These are phyloP conservation scores for Candida orba DNA, from an alignment of 805 yeast species.

Conservation along the genomic window DNA sequence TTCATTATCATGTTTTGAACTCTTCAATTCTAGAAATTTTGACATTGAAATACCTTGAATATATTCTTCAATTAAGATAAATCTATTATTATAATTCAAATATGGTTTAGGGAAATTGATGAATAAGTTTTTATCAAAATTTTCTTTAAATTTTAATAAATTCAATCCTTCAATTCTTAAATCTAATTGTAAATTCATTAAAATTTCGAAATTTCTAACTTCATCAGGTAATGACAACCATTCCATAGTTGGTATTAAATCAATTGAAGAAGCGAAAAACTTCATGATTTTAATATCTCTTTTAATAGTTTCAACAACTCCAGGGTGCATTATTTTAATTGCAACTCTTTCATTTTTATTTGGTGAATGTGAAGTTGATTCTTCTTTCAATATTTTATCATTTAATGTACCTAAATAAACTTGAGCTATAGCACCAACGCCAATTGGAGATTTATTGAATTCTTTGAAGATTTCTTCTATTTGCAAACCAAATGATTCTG, in stretches of 20 bases:
- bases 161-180: constrained; percentile 85
- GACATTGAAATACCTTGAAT: constrained; percentile 81
- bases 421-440: constrained; percentile 99
- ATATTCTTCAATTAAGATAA: constrained; percentile 79
- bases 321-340: constrained; percentile 88
- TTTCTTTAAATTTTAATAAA: constrained; percentile 59
- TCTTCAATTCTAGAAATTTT: constrained; percentile 42
- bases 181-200: constrained; percentile 88
- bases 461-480: constrained; percentile 73
- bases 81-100: constrained; percentile 53
- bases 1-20: constrained; percentile 31
- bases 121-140: constrained; percentile 51
- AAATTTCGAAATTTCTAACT: constrained; percentile 75
- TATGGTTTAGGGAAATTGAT: constrained; percentile 79
- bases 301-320: constrained; percentile 60
- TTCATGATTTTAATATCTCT: constrained; percentile 83
- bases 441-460: constrained; percentile 69
- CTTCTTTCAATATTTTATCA: constrained; percentile 27
- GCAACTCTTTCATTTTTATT: constrained; percentile 58
- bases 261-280: constrained; percentile 65
- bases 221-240: constrained; percentile 96
- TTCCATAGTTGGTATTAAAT: constrained; percentile 87
- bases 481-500: constrained; percentile 46
- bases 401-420: constrained; percentile 73
- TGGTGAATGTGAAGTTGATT: constrained; percentile 10